Evolutionary conservation across 31 red algal genomes (phyloP).

Genomic region (Odonthalia washingtoniensis): DNA sequence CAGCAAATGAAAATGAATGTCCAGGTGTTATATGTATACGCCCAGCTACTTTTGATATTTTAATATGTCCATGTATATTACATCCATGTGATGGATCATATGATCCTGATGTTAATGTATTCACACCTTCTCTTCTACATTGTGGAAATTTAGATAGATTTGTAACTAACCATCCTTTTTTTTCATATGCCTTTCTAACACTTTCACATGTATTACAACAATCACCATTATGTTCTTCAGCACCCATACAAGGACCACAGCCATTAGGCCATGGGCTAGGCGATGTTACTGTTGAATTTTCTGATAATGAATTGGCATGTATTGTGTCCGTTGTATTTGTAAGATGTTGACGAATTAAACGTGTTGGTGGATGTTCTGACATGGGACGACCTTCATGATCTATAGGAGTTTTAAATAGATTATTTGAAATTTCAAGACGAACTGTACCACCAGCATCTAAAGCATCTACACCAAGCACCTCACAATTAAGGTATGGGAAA

Average conservation of each 20-base stretch:
- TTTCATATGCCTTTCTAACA: slow-evolving; percentile 77
- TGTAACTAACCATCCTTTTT: slow-evolving; percentile 74
- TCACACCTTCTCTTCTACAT: slow-evolving; percentile 74
- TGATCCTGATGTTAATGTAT: slow-evolving; percentile 46
- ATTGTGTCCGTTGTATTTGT: background rate
- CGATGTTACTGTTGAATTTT: slow-evolving; percentile 12
- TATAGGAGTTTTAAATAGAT: slow-evolving; percentile 68
- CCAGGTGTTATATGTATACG: slow-evolving; percentile 92
- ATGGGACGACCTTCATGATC: slow-evolving; percentile 51
- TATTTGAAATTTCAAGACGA: slow-evolving; percentile 74
- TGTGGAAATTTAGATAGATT: slow-evolving; percentile 67
- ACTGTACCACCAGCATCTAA: slow-evolving; percentile 70
- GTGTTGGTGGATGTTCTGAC: slow-evolving; percentile 6
- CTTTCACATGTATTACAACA: slow-evolving; percentile 93
- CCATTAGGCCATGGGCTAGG: slow-evolving; percentile 56
- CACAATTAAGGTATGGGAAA: slow-evolving; percentile 81
- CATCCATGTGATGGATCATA: slow-evolving; percentile 75
- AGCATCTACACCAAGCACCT: slow-evolving; percentile 79
- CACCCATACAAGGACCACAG: slow-evolving; percentile 74
- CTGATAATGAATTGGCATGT: too few species aligned
- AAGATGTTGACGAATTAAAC: slow-evolving; percentile 4
- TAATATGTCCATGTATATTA: slow-evolving; percentile 75
- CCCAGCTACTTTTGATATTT: slow-evolving; percentile 88
- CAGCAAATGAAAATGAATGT: slow-evolving; percentile 67
- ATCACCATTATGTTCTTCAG: slow-evolving; percentile 21